These are phyloP conservation scores for Ormosia emarginata DNA, from an alignment of 306 rosid species.

Conservation along the genomic window DNA sequence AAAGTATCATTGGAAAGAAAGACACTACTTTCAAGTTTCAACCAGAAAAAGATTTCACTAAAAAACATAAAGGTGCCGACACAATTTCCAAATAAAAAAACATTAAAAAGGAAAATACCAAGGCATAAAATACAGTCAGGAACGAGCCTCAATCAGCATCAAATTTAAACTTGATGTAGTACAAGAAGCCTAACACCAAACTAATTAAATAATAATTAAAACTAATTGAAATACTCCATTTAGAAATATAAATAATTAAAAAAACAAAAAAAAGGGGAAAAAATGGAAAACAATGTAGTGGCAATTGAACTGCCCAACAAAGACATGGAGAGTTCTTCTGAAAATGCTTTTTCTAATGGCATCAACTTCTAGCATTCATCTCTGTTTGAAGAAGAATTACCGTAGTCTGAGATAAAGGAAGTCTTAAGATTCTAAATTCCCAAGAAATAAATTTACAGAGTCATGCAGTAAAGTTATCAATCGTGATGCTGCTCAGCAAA, in stretches of 20 bases:
- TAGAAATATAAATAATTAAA: neutral
- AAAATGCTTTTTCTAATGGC: neutral
- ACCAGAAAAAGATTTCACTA: neutral
- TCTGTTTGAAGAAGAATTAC: neutral
- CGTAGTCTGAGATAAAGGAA: neutral
- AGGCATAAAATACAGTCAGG: neutral
- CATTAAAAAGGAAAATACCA: neutral
- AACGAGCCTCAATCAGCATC: neutral
- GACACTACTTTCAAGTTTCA: neutral
- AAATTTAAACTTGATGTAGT: neutral
- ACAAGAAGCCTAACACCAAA: neutral
- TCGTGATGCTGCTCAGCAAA: neutral
- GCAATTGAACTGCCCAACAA: neutral
- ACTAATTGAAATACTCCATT: neutral
- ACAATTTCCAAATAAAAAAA: neutral
- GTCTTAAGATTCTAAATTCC: neutral
- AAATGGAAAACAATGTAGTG: neutral
- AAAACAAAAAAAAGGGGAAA: too few species aligned
- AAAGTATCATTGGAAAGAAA: neutral
- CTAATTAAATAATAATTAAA: neutral
- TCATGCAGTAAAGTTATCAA: neutral
- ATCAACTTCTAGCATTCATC: neutral
- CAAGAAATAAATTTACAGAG: too few species aligned
- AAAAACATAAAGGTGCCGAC: neutral
- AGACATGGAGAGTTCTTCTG: neutral